These are phyloP conservation scores for Epichloe bromicola DNA, from an alignment of 2,329 filamentous ascomycete genomes.

Conservation along the genomic window DNA sequence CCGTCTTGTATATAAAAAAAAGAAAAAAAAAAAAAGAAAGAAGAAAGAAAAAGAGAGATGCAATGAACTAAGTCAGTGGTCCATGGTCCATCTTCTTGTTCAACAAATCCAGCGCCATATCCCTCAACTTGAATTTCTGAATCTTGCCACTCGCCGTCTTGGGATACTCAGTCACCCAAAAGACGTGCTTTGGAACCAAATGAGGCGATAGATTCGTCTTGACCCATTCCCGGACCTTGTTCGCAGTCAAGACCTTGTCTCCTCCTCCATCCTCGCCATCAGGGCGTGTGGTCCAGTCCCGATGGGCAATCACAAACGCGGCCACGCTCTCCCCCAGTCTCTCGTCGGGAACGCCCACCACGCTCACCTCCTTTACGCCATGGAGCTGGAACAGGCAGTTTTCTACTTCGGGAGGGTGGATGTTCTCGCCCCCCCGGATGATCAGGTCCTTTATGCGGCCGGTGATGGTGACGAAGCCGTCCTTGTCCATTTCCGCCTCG, in stretches of 20 bases:
- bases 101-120: conserved; percentile 38
- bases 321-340: conserved; percentile 83
- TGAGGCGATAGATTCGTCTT: conserved; percentile 53
- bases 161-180: conserved; percentile 73
- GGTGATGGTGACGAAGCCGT: conserved; percentile 81
- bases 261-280: conserved; percentile 13
- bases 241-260: conserved; percentile 30
- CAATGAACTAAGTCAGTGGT: background rate
- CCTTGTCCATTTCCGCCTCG: conserved; percentile 70
- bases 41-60: too few species aligned
- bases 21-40: too few species aligned
- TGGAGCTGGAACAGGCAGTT: conserved; percentile 69
- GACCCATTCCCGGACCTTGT: conserved; percentile 62
- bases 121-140: conserved; percentile 78
- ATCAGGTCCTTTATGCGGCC: conserved; percentile 92
- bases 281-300: conserved; percentile 15
- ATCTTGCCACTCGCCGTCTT: conserved; percentile 97
- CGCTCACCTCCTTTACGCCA: conserved; percentile 60
- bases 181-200: conserved; percentile 80
- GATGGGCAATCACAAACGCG: conserved; percentile 58
- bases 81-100: background rate
- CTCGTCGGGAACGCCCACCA: conserved; percentile 73
- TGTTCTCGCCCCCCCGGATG: conserved; percentile 91
- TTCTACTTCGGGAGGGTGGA: conserved; percentile 86
- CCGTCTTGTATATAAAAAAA: background rate